A percentile compares a stretch with the other conserved stretches of the same genome.
phyloP scores from a whole-genome alignment of 2,329 filamentous ascomycete species.

The Eurotiales sp. region DNA sequence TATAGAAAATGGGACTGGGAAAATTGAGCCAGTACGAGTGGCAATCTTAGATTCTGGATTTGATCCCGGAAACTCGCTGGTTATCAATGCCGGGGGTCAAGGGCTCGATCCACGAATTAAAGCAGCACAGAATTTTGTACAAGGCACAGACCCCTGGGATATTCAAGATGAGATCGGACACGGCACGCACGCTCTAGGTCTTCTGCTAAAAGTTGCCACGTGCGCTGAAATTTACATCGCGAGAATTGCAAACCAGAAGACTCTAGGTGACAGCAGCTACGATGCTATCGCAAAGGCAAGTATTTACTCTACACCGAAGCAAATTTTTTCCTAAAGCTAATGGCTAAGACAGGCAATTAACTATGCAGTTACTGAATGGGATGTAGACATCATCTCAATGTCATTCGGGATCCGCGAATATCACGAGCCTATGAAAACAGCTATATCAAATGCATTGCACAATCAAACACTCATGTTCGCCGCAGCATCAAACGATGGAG shows the following conservation, averaged over 20 bases:
- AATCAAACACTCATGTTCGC: conserved; percentile 16
- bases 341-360: conserved; percentile 20
- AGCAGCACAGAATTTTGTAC: neutral
- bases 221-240: conserved; percentile 16
- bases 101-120: neutral
- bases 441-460: conserved; percentile 1
- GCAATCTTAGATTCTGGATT: conserved; percentile 1
- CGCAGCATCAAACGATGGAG: conserved; percentile 15
- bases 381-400: conserved; percentile 26
- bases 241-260: conserved; percentile 3
- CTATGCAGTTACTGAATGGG: conserved; percentile 18
- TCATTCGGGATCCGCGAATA: conserved; percentile 21
- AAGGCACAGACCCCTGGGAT: neutral
- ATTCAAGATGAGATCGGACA: conserved; percentile 11
- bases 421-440: conserved; percentile 6
- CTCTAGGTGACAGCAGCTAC: neutral
- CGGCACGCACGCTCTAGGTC: conserved; percentile 15
- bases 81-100: neutral
- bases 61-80: neutral
- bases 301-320: neutral
- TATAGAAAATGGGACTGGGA: neutral
- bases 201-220: conserved; percentile 13
- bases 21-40: conserved; percentile 1
- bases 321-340: neutral
- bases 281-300: neutral